phyloP scores from a whole-genome alignment of 2,329 filamentous ascomycete species.

The Xylariaceae sp. region DNA sequence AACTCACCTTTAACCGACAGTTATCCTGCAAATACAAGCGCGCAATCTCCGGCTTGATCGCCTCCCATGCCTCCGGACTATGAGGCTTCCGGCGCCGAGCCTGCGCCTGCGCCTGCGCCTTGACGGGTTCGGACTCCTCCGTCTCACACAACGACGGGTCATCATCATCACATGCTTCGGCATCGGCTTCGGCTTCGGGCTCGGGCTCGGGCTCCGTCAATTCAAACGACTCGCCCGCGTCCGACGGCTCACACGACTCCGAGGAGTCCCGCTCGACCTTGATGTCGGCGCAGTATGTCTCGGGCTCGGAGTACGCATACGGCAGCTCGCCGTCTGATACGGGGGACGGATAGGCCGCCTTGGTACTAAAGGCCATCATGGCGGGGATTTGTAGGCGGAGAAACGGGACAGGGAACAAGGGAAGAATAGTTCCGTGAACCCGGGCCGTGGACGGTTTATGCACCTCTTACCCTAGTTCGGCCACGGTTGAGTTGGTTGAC shows the following conservation, averaged over 20 bases:
- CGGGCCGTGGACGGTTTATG: no score
- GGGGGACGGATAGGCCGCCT: constrained; percentile 9
- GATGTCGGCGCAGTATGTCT: background rate
- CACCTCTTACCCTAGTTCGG: no score
- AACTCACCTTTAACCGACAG: constrained; percentile 27
- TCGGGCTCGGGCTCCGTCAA: no score
- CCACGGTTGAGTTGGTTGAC: no score
- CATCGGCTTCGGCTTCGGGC: no score
- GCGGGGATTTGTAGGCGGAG: background rate
- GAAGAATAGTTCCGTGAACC: no score
- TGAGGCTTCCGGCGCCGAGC: constrained; percentile 23
- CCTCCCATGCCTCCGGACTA: constrained; percentile 22
- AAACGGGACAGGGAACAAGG: no score
- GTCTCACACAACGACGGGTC: constrained; percentile 1
- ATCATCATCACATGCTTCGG: no score
- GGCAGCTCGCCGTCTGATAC: constrained; percentile 5
- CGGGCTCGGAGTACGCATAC: constrained; percentile 4
- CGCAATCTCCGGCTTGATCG: constrained; percentile 26
- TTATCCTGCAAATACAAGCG: constrained; percentile 30
- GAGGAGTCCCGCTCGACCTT: constrained; percentile 4
- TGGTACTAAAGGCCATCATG: background rate
- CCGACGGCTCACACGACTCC: background rate
- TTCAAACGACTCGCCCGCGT: no score
- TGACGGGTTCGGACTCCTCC: background rate
- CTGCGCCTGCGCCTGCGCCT: constrained; percentile 5